phyloP scores from a whole-genome alignment of 768 basidiomycete species.

The Phanerochaete carnosa region DNA sequence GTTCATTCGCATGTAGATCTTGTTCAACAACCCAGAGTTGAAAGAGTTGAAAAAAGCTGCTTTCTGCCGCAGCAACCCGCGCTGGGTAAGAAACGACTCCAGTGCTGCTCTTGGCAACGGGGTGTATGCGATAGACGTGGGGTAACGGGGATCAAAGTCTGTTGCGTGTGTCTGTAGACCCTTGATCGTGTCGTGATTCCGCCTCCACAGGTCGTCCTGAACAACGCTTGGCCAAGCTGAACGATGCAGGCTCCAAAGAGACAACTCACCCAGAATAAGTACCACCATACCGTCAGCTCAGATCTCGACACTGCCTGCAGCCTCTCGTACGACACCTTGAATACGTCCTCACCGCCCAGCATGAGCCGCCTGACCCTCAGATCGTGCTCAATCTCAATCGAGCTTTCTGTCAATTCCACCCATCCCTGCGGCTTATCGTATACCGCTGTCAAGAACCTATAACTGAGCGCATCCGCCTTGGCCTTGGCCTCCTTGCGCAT shows the following conservation, averaged over 20 bases:
- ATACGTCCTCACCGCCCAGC: slow-evolving; percentile 39
- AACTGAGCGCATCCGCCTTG: slow-evolving; percentile 56
- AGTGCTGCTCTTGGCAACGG: slow-evolving; percentile 63
- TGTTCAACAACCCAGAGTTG: slow-evolving; percentile 66
- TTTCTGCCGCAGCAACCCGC: slow-evolving; percentile 51
- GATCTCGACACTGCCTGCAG: slow-evolving; percentile 45
- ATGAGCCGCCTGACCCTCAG: slow-evolving; percentile 52
- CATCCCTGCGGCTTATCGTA: slow-evolving; percentile 54
- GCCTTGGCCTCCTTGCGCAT: slow-evolving; percentile 43
- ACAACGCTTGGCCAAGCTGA: not conserved
- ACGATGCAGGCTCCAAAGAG: not conserved
- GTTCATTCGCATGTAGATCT: slow-evolving; percentile 67
- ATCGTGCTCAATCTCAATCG: slow-evolving; percentile 49
- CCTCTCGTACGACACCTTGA: slow-evolving; percentile 52
- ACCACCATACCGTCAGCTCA: slow-evolving; percentile 69
- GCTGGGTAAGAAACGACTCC: slow-evolving; percentile 60
- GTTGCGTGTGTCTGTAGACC: slow-evolving; percentile 43
- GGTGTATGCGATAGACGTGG: slow-evolving; percentile 67
- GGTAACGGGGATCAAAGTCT: slow-evolving; percentile 73
- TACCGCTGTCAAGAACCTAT: slow-evolving; percentile 58
- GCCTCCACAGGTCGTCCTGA: slow-evolving; percentile 74
- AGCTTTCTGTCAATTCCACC: slow-evolving; percentile 39
- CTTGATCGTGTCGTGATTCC: slow-evolving; percentile 58
- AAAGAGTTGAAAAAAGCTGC: slow-evolving; percentile 46
- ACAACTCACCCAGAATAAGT: slow-evolving; percentile 65